Evolutionary conservation across 768 basidiomycete species (phyloP), one percentile per base, ranked within the genome.

Genomic region (Peribolospora kevripleyi): DNA sequence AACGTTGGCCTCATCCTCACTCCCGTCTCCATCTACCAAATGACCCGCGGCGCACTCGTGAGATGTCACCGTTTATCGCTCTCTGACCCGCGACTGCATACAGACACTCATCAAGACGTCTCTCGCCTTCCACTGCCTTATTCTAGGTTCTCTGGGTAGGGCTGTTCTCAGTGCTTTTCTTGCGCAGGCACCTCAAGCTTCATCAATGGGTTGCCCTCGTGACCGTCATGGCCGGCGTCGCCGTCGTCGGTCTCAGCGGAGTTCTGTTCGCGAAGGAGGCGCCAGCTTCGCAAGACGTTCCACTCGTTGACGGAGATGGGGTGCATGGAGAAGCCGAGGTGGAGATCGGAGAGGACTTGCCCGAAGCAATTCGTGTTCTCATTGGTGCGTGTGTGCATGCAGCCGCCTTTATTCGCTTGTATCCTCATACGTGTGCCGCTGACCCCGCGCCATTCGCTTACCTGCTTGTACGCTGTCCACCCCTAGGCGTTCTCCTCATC

Each of bases 11-110:
- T 98, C 50, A 75, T 98, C 43, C 86, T 90, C 68, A 90, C 87
- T 1, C 93, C 91, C 39, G 93, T 98, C 54, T 90, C 85, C 47
- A 86, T 97, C 62, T 97, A 85, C 72, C 91, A 93, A 68, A 91
- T 93, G 88, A 25, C 25, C 25, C 25, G 25, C 25, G 25, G 25
- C 25, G 25, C 25, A 25, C 25, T 25, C 25, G 25, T 25, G 25
- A 25, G 25, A 1, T 25, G 25, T 25, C 25, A 25, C 25, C 25
- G 25, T 25, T 25, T 25, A 25, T 25, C 25, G 25, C 25, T 25
- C 25, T 25, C 25, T 25, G 25, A 25, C 25, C 25, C 25, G 25
- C 25, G 25, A 25, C 25, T 25, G 25, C 25, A 25, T 25, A 25
- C 25, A 25, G 25, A 25, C 1, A 25, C 25, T 25, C 25, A 25